These are phyloP conservation scores for Solanum appendiculatum DNA, from an alignment of 257 asterid genomes.

Conservation along the genomic window DNA sequence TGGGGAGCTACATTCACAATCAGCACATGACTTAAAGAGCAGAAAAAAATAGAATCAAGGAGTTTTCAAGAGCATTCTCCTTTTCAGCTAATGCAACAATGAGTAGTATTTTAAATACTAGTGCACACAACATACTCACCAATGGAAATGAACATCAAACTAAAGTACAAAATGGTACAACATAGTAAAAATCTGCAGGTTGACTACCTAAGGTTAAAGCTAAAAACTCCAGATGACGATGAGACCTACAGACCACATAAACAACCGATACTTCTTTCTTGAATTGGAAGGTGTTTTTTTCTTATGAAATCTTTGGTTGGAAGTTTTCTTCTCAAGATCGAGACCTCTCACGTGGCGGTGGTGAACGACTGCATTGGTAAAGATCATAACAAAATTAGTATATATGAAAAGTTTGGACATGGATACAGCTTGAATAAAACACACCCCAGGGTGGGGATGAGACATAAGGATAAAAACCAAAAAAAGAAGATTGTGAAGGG, in stretches of 20 bases:
- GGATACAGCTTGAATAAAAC: neutral
- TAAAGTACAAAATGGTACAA: neutral
- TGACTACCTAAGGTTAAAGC: neutral
- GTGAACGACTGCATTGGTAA: slow-evolving; percentile 43
- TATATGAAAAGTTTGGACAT: neutral
- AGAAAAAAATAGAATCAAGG: neutral
- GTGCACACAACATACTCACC: neutral
- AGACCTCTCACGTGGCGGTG: slow-evolving; percentile 54
- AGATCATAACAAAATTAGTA: neutral
- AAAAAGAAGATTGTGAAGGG: neutral
- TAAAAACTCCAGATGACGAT: neutral
- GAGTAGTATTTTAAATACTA: neutral
- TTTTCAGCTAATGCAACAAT: neutral
- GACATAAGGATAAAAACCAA: neutral
- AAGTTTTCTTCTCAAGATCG: slow-evolving; percentile 33
- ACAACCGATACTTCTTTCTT: neutral
- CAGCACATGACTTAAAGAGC: neutral
- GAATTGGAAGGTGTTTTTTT: neutral
- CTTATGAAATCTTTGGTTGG: neutral
- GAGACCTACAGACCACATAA: neutral
- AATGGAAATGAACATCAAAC: neutral
- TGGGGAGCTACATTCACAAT: neutral
- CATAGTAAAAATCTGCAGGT: neutral
- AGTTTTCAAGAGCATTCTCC: neutral
- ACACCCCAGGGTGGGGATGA: neutral